Evolutionary conservation across 768 basidiomycete genomes (phyloP).

Genomic region (Tephrocybe sp.): DNA sequence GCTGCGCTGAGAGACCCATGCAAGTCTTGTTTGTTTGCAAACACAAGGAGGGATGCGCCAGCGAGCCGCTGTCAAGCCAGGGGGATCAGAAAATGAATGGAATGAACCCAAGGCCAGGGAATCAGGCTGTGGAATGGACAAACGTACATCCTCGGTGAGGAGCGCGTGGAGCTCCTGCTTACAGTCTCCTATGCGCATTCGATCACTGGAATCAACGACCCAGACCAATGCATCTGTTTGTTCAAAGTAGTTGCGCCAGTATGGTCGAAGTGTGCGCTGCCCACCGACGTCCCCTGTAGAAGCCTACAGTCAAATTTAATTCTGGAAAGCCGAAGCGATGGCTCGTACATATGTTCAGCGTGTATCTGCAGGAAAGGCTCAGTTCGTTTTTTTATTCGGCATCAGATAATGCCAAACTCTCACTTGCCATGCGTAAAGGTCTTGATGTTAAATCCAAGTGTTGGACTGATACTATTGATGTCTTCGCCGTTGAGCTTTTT

Average conservation of each 20-base stretch:
- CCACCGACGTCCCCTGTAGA: conserved; percentile 94
- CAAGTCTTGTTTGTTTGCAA: conserved; percentile 98
- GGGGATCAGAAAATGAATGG: conserved; percentile 6
- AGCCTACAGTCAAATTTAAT: conserved; percentile 3
- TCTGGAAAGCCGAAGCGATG: neutral
- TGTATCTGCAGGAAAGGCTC: conserved; percentile 52
- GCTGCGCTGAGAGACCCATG: conserved; percentile 76
- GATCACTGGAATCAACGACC: conserved; percentile 96
- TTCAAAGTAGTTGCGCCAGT: conserved; percentile 99
- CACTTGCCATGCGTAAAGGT: conserved; percentile 90
- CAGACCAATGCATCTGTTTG: conserved; percentile 97
- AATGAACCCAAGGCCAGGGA: conserved; percentile 6
- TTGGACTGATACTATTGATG: conserved; percentile 84
- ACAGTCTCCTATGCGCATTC: conserved; percentile 88
- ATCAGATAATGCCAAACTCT: conserved; percentile 18
- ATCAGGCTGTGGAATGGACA: conserved; percentile 4
- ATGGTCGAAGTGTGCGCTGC: conserved; percentile 91
- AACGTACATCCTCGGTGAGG: conserved; percentile 85
- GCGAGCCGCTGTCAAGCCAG: conserved; percentile 78
- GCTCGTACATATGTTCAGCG: conserved; percentile 77
- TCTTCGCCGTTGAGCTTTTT: conserved; percentile 95
- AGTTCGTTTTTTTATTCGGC: too few relatives aligned
- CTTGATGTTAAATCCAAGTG: conserved; percentile 98
- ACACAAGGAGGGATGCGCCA: conserved; percentile 93
- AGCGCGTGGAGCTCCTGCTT: conserved; percentile 82